A percentile compares a stretch with the other conserved stretches of the same genome.
These are phyloP conservation scores for Exophiala sideris DNA, from an alignment of 2,329 filamentous ascomycete species.

Conservation along the genomic window DNA sequence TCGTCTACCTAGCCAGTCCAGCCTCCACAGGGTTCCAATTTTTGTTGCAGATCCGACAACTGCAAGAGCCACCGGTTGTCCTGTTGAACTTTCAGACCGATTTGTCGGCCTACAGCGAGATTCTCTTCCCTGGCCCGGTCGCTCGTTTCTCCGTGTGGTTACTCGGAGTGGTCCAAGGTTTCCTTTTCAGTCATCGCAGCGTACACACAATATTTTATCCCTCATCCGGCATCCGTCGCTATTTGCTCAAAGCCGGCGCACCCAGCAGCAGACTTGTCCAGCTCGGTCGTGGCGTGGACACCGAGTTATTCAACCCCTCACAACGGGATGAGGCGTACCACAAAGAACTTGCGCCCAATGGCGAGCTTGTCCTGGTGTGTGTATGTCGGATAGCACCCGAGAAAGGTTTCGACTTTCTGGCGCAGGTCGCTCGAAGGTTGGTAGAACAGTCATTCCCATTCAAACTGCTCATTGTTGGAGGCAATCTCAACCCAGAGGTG, in stretches of 20 bases:
- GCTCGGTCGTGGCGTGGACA: conserved; percentile 64
- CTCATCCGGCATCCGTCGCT: conserved; percentile 59
- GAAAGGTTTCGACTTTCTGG: conserved; percentile 68
- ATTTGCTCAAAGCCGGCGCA: conserved; percentile 58
- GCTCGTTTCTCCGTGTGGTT: conserved; percentile 60
- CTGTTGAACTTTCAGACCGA: conserved; percentile 72
- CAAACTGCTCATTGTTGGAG: conserved; percentile 65
- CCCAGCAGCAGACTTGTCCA: conserved; percentile 57
- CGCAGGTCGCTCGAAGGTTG: conserved; percentile 54
- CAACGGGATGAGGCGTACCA: conserved; percentile 53
- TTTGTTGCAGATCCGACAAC: conserved; percentile 64
- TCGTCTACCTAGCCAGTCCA: conserved; percentile 68
- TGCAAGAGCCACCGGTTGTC: conserved; percentile 54
- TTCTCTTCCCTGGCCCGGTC: conserved; percentile 64
- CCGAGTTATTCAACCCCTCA: conserved; percentile 57
- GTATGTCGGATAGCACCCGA: conserved; percentile 67
- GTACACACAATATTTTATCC: conserved; percentile 69
- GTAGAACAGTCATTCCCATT: conserved; percentile 53
- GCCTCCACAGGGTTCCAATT: conserved; percentile 69
- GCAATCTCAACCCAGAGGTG: conserved; percentile 62
- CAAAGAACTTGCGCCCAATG: conserved; percentile 55
- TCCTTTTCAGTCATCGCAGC: conserved; percentile 59
- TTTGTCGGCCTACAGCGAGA: conserved; percentile 64
- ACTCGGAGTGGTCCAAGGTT: conserved; percentile 62
- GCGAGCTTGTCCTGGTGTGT: conserved; percentile 63